A percentile compares a stretch with the other conserved stretches of the same genome.
phyloP scores from a whole-genome alignment of 208 protist genomes.

The Angomonas ambiguus region DNA sequence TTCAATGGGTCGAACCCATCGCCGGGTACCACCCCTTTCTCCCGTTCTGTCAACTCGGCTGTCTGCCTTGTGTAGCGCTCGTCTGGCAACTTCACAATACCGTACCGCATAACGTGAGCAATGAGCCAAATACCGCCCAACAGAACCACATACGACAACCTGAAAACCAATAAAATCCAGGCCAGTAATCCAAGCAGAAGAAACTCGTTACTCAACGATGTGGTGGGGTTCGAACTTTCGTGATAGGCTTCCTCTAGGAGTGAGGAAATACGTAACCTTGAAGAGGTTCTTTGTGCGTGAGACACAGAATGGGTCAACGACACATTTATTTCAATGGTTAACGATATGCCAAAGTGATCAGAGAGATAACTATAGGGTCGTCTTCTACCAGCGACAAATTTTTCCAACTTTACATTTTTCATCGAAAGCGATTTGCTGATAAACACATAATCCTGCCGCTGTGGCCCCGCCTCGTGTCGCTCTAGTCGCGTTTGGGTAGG shows the following conservation, averaged over 20 bases:
- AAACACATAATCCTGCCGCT: constrained; percentile 88
- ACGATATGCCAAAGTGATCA: constrained; percentile 82
- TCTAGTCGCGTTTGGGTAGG: constrained; percentile 75
- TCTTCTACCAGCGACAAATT: constrained; percentile 72
- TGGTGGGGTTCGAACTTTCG: constrained; percentile 66
- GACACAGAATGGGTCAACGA: not conserved
- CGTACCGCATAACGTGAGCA: not conserved
- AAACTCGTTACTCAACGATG: constrained; percentile 4
- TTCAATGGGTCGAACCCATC: constrained; percentile 30
- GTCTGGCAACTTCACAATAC: not conserved
- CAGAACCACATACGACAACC: not conserved
- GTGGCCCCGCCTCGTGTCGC: constrained; percentile 45
- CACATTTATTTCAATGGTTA: constrained; percentile 25
- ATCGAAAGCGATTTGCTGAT: constrained; percentile 38
- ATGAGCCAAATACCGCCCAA: not conserved
- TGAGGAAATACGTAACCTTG: constrained; percentile 18
- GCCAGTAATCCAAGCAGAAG: constrained; percentile 25
- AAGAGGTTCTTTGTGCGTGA: not conserved
- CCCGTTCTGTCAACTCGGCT: constrained; percentile 14
- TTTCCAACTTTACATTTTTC: constrained; percentile 40
- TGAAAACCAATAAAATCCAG: not conserved
- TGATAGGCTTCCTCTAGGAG: constrained; percentile 61
- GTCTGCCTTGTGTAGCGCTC: not conserved
- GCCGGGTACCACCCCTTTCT: constrained; percentile 23
- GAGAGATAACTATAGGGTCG: constrained; percentile 86